Conservation (phyloP, 148 eudicot genomes). For the Vaccinium vitisidaea region DNA sequence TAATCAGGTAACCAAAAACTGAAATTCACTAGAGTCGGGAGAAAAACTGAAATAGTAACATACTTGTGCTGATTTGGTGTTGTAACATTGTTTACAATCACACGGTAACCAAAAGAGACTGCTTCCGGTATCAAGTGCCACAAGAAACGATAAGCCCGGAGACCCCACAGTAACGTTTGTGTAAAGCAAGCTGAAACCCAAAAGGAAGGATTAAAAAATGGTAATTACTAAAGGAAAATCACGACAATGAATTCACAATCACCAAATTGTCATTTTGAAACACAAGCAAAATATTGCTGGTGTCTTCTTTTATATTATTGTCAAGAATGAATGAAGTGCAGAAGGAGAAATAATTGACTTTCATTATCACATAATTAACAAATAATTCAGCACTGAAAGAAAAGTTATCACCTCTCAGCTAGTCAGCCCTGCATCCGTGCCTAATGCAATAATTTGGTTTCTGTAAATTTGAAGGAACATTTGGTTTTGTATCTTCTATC, state of each 20-base stretch:
- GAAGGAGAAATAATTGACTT: not conserved
- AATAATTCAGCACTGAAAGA: not conserved
- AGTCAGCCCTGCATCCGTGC: not conserved
- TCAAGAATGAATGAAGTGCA: not conserved
- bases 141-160: slow-evolving; percentile 58
- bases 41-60: slow-evolving; percentile 16
- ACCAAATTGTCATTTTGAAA: not conserved
- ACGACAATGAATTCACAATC: not conserved
- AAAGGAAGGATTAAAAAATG: not conserved
- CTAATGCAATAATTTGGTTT: not conserved
- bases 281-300: not conserved
- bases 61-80: slow-evolving; percentile 40
- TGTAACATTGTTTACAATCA: slow-evolving; percentile 52
- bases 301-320: not conserved
- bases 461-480: not conserved
- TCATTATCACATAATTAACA: not conserved
- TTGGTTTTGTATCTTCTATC: not conserved
- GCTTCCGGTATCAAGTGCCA: slow-evolving; percentile 94
- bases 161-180: slow-evolving; percentile 76
- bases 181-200: slow-evolving; percentile 67
- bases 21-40: not conserved
- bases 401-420: not conserved
- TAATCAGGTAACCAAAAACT: not conserved
- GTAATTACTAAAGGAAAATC: not conserved
- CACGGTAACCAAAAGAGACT: slow-evolving; percentile 91